phyloP scores from a whole-genome alignment of 148 eudicot genomes.

The Nepenthes mirabilis region DNA sequence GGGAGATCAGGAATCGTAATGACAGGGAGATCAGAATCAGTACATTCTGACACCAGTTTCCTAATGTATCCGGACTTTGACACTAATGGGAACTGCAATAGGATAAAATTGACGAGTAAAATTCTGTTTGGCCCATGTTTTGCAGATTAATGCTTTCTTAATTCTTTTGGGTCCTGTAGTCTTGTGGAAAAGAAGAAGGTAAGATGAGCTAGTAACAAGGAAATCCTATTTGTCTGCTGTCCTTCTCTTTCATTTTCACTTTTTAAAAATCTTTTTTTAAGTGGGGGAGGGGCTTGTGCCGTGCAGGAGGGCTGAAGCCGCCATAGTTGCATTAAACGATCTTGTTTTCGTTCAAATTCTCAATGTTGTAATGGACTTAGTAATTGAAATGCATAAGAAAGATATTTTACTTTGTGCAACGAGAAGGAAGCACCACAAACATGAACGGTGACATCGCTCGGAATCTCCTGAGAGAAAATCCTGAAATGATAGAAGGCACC shows the following conservation, averaged over 20 bases:
- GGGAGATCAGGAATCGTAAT: constrained; percentile 60
- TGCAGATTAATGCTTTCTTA: neutral
- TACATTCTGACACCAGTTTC: constrained; percentile 49
- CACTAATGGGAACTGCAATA: constrained; percentile 69
- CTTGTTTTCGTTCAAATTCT: neutral
- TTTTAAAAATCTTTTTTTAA: no score
- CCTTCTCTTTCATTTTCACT: no score
- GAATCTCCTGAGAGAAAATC: constrained; percentile 85
- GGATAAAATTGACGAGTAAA: neutral
- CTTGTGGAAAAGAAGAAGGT: neutral
- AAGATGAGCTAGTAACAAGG: no score
- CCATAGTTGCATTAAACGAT: no score
- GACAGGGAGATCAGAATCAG: constrained; percentile 21
- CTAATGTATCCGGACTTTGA: constrained; percentile 74
- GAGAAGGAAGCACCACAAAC: constrained; percentile 69
- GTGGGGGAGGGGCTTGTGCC: no score
- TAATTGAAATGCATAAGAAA: constrained; percentile 5
- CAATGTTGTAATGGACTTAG: neutral
- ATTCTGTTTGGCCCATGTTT: neutral
- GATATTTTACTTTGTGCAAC: constrained; percentile 66
- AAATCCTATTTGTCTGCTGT: no score
- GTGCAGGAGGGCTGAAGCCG: no score
- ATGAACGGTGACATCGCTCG: constrained; percentile 65
- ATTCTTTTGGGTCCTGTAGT: neutral
- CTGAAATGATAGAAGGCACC: constrained; percentile 20